phyloP scores from a whole-genome alignment of 192 early-diverging fungal genomes.

The Coemansia sp. region DNA sequence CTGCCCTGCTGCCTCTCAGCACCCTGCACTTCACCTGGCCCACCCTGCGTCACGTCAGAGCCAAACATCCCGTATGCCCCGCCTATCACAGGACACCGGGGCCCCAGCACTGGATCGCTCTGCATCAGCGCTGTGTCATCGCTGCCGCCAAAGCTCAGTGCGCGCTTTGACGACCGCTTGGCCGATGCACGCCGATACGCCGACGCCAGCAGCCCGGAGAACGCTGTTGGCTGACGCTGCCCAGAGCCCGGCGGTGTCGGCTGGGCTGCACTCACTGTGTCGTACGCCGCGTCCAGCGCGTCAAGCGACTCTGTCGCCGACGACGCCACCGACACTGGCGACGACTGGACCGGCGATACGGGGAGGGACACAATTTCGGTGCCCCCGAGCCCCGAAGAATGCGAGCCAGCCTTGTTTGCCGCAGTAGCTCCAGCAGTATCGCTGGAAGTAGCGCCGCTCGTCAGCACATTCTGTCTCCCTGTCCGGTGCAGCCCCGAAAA shows the following conservation, averaged over 20 bases:
- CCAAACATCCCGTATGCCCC: constrained; percentile 39
- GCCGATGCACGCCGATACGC: constrained; percentile 44
- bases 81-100: constrained; percentile 50
- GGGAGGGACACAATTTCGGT: constrained; percentile 31
- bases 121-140: constrained; percentile 10
- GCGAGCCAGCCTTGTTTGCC: constrained; percentile 17
- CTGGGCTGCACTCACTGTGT: constrained; percentile 12
- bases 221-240: constrained; percentile 34
- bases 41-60: constrained; percentile 2
- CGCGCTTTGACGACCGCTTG: constrained; percentile 37
- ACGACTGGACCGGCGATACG: constrained; percentile 41
- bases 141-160: constrained; percentile 33
- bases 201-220: constrained; percentile 45
- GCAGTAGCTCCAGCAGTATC: constrained; percentile 43
- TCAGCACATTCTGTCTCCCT: constrained; percentile 2
- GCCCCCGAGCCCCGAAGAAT: constrained; percentile 19
- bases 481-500: constrained; percentile 43
- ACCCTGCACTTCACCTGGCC: not conserved
- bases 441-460: constrained; percentile 12
- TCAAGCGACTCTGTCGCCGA: constrained; percentile 6
- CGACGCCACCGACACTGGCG: constrained; percentile 13
- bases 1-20: constrained; percentile 8
- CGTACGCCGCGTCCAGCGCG: not conserved
- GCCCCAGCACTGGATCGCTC: constrained; percentile 44
- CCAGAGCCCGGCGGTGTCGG: constrained; percentile 39